phyloP scores from a whole-genome alignment of 257 asterid genomes.

The Solanum sejunctum region DNA sequence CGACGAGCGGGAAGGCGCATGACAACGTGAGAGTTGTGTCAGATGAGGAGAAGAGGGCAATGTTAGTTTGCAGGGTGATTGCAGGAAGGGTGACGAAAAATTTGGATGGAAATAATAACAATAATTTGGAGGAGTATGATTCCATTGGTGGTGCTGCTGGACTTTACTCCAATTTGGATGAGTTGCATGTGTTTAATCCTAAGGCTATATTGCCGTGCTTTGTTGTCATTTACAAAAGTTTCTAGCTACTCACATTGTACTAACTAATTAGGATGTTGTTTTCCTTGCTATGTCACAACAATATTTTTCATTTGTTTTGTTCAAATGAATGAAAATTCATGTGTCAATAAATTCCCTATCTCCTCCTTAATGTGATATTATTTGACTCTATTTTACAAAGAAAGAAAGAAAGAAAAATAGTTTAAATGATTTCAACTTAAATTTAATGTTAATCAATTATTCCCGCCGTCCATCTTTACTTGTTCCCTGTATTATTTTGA shows the following conservation, averaged over 20 bases:
- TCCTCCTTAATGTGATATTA: too few species aligned
- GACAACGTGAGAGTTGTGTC: slow-evolving; percentile 27
- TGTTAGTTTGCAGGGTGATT: slow-evolving; percentile 83
- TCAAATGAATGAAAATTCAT: not conserved
- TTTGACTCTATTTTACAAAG: not conserved
- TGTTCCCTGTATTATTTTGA: too few species aligned
- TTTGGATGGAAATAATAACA: slow-evolving; percentile 22
- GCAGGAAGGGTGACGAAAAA: slow-evolving; percentile 78
- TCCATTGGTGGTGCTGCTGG: slow-evolving; percentile 57
- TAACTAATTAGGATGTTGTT: not conserved
- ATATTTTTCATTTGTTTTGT: not conserved
- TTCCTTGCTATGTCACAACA: not conserved
- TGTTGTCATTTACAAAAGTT: slow-evolving; percentile 63
- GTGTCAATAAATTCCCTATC: not conserved
- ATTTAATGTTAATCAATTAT: not conserved
- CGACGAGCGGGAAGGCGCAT: slow-evolving; percentile 75
- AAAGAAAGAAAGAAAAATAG: too few species aligned
- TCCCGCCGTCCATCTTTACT: too few species aligned
- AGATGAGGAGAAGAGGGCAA: slow-evolving; percentile 49
- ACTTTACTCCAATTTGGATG: slow-evolving; percentile 69
- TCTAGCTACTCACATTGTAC: slow-evolving; percentile 28
- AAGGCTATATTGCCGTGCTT: slow-evolving; percentile 91
- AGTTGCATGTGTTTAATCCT: slow-evolving; percentile 62
- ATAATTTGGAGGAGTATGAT: slow-evolving; percentile 50
- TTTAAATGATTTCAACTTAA: not conserved